Base-by-base conservation (phyloP, 805 yeast genomes). In the Cyberlindnera petersonii region DNA sequence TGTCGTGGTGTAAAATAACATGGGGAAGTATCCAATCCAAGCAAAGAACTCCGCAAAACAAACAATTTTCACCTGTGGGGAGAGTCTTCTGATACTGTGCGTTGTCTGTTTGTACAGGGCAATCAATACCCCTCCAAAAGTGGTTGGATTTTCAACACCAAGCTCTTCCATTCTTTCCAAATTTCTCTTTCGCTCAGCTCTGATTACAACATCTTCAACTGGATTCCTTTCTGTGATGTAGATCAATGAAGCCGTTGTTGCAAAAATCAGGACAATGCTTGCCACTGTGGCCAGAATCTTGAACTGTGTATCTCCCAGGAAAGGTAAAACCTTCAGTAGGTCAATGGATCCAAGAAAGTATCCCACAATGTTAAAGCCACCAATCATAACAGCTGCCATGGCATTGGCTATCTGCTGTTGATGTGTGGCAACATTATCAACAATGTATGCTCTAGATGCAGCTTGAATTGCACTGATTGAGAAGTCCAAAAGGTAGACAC, bases 21-120 rank as follows among this genome's bases (percentile, higher is more conserved):
- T 69, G 2, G 82, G 81, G 59, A 79, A 79, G 61, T 80, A 79
- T 1, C 82, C 82, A 29, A 78, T 71, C 84, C 84, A 79, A 1
- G 83, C 83, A 56, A 74, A 74, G 42, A 78, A 73, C 53, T 79
- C 81, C 2, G 77, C 75, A 36, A 59, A 61, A 47, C 82, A 78
- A 4, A 77, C 74, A 1, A 65, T 54, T 35, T 65, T 65, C 3
- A 75, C 71, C 45, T 72, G 78, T 3, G 72, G 68, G 9, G 83
- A 77, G 9, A 77, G 54, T 22, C 63, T 50, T 3, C 42, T 47
- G 9, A 68, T 56, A 10, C 71, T 66, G 10, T 59, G 52, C 0
- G 47, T 33, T 0, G 72, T 69, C 43, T 68, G 71, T 24, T 48
- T 58, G 40, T 40, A 56, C 2, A 59, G 37, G 2, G 61, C 48